Conservation (phyloP, 2,329 filamentous ascomycete species). For the Ophiostoma sp. region DNA sequence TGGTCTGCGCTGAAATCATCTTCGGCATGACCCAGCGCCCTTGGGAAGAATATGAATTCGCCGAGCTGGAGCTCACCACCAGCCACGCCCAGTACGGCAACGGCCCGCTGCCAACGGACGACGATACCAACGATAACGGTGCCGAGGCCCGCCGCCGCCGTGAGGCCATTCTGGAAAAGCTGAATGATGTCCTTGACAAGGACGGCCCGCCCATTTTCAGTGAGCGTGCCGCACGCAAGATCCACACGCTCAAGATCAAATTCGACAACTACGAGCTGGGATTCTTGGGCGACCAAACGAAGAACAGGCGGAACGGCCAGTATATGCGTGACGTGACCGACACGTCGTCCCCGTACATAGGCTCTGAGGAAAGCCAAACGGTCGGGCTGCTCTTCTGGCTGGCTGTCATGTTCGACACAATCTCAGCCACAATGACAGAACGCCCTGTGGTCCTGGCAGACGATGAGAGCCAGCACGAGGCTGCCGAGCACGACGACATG, state of each 20-base stretch:
- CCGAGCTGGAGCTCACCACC: constrained; percentile 18
- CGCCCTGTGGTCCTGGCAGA: constrained; percentile 42
- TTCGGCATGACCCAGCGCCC: constrained; percentile 42
- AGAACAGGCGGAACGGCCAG: constrained; percentile 7
- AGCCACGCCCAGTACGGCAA: constrained; percentile 14
- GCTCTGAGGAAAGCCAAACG: constrained; percentile 41
- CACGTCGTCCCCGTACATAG: background rate
- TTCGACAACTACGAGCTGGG: constrained; percentile 34
- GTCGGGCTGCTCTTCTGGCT: constrained; percentile 59
- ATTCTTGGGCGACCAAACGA: constrained; percentile 10
- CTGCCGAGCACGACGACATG: constrained; percentile 30
- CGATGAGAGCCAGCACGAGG: constrained; percentile 44
- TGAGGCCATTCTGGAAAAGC: constrained; percentile 24
- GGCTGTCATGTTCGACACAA: constrained; percentile 59
- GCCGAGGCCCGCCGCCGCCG: constrained; percentile 12
- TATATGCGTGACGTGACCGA: constrained; percentile 22
- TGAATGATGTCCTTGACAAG: constrained; percentile 30
- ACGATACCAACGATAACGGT: background rate
- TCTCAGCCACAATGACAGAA: constrained; percentile 54
- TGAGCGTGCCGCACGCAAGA: constrained; percentile 43
- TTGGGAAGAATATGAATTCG: constrained; percentile 30
- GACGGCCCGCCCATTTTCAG: constrained; percentile 40
- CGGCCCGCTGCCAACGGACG: background rate
- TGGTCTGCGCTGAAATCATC: constrained; percentile 43
- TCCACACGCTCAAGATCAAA: constrained; percentile 41